Evolutionary conservation across 73 alveolate species (phyloP).

Genomic region (Uronychia binucleata): DNA sequence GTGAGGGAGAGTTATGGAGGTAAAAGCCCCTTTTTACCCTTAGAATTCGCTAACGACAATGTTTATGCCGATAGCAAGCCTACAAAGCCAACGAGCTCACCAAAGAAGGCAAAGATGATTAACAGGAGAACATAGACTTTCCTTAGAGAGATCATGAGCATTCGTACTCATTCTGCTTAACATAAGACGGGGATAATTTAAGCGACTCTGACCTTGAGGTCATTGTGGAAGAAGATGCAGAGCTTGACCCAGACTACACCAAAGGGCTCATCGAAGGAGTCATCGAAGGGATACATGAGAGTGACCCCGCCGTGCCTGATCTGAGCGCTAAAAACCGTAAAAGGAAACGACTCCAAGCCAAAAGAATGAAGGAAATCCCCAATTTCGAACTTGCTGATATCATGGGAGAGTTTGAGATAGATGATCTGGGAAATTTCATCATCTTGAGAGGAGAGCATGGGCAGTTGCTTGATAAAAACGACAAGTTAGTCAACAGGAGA

Average conservation of each 20-base stretch:
- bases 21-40: neutral
- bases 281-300: conserved; percentile 46
- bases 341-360: conserved; percentile 44
- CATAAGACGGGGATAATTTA: conserved; percentile 34
- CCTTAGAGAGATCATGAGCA: conserved; percentile 9
- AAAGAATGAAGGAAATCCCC: conserved; percentile 57
- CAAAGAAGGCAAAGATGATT: neutral
- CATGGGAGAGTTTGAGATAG: conserved; percentile 75
- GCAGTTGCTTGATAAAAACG: conserved; percentile 52
- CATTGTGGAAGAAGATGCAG: conserved; percentile 53
- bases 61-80: conserved; percentile 60
- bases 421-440: conserved; percentile 65
- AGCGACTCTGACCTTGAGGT: conserved; percentile 38
- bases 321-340: conserved; percentile 10
- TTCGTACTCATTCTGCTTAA: neutral
- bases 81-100: neutral
- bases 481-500: conserved; percentile 55
- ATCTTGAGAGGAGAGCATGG: conserved; percentile 57
- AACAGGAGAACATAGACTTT: neutral
- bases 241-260: conserved; percentile 57
- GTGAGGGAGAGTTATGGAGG: conserved; percentile 25
- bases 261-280: conserved; percentile 60
- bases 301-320: conserved; percentile 28
- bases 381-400: conserved; percentile 67
- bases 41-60: conserved; percentile 13